Evolutionary conservation across 2,329 filamentous ascomycete species (phyloP).

Genomic region (Knufia fluminis): DNA sequence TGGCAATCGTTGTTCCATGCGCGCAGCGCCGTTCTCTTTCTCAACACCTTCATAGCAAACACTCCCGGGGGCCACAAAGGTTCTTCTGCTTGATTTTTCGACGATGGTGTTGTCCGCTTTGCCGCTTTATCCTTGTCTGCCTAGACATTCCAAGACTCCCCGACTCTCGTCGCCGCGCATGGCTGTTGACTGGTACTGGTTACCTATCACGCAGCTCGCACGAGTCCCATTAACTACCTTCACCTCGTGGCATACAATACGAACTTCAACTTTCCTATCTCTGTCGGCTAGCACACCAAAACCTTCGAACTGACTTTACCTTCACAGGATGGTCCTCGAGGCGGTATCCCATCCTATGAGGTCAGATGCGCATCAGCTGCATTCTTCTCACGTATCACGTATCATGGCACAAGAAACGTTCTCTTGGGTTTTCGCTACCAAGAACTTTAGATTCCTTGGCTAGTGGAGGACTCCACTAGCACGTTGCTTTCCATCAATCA

Average conservation of each 20-base stretch:
- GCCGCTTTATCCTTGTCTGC: not conserved
- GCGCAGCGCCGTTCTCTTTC: too few relatives aligned
- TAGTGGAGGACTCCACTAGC: not conserved
- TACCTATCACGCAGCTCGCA: not conserved
- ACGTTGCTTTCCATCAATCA: constrained; percentile 5
- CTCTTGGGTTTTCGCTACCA: not conserved
- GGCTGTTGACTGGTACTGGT: not conserved
- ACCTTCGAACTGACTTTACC: too few relatives aligned
- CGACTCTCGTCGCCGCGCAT: not conserved
- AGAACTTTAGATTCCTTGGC: constrained; percentile 6
- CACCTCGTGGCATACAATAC: too few relatives aligned
- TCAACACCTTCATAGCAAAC: not conserved
- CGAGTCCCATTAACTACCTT: too few relatives aligned
- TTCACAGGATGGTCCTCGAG: too few relatives aligned
- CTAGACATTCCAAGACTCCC: not conserved
- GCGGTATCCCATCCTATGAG: too few relatives aligned
- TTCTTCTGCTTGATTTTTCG: not conserved
- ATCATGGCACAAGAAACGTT: not conserved
- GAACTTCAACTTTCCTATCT: too few relatives aligned
- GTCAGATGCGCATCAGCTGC: too few relatives aligned
- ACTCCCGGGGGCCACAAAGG: not conserved
- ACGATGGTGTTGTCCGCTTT: not conserved
- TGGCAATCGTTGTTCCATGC: too few relatives aligned
- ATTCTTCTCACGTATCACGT: too few relatives aligned
- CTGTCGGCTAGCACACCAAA: too few relatives aligned